Conservation (phyloP, 768 basidiomycete species). For the Naganishia friedmannii region DNA sequence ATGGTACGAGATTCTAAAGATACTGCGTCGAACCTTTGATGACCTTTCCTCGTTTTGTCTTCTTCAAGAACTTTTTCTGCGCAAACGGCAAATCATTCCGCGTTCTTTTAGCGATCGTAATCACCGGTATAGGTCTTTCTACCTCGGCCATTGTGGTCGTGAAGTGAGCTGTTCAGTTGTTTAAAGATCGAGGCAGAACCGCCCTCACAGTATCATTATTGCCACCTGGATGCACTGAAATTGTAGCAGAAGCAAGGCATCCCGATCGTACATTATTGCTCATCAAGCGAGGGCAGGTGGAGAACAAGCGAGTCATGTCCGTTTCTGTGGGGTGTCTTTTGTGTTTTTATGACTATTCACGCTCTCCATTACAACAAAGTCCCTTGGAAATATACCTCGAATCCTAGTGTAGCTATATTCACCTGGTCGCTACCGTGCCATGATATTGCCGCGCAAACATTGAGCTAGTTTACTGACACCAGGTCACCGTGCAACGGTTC, state of each 20-base stretch:
- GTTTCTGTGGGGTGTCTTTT: neutral
- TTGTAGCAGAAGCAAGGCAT: neutral
- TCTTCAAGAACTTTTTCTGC: slow-evolving; percentile 91
- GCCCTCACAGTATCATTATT: neutral
- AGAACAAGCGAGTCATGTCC: neutral
- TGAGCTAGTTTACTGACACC: neutral
- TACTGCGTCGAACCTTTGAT: slow-evolving; percentile 67
- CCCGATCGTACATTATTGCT: neutral
- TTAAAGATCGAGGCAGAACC: neutral
- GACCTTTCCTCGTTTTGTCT: slow-evolving; percentile 88
- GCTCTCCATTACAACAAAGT: neutral
- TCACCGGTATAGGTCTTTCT: slow-evolving; percentile 31
- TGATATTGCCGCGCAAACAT: neutral
- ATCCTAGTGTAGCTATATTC: neutral
- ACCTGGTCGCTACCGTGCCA: neutral
- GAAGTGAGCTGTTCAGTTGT: neutral
- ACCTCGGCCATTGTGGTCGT: slow-evolving; percentile 9
- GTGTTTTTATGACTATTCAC: no score
- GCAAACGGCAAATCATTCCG: slow-evolving; percentile 53
- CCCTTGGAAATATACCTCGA: neutral
- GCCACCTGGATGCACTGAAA: neutral
- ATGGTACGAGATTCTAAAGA: neutral
- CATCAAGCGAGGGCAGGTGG: neutral
- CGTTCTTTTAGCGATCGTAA: slow-evolving; percentile 51
- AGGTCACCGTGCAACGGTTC: slow-evolving; percentile 19